Base-by-base conservation (phyloP, 495 filamentous ascomycete genomes). In the Astrothelium subdiscretum region DNA sequence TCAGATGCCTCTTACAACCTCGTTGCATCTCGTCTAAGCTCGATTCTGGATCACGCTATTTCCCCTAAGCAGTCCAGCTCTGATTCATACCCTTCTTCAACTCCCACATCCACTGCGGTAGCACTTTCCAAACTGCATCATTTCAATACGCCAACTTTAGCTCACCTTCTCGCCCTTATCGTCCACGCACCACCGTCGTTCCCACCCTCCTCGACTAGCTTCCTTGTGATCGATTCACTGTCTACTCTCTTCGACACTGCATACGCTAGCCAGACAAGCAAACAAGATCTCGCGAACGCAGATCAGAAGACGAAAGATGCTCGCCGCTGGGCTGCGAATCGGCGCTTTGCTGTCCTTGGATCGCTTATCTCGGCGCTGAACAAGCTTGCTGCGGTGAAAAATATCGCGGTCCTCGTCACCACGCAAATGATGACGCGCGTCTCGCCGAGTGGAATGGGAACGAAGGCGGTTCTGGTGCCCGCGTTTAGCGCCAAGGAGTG, bases 161-260 rank as follows among this genome's bases (percentile, higher is more conserved):
- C 92, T 6, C 91, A 96, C 72, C 74, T 95, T 5, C 76, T 96
- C 31, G 87, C 87, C 2, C 74, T 96, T 4, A 71, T 95, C 32
- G 73, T 82, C 32, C 82, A 85, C 61, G 83, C 87, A 22, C 80
- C 82, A 1, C 65, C 77, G 15, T 69, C 69, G 26, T 85, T 88
- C 69, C 80, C 89, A 18, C 84, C 85, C 0, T 63, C 68, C 32
- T 72, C 75, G 27, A 87, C 86, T 3, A 77, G 73, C 22, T 77
- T 95, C 0, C 66, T 96, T n/a, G 79, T 95, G 11, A 76, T 96
- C 66, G 89, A 94, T 70, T 85, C 85, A 0, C 72, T 94, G 20
- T 89, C 90, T 10, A 83, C 82, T 15, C 76, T 88, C n/a, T 78
- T 94, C 64, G 84, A 85, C 59, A 78, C 85, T 58, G 86, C 90